Base-by-base conservation (phyloP, 441 rosid species). In the Brassica balearica region DNA sequence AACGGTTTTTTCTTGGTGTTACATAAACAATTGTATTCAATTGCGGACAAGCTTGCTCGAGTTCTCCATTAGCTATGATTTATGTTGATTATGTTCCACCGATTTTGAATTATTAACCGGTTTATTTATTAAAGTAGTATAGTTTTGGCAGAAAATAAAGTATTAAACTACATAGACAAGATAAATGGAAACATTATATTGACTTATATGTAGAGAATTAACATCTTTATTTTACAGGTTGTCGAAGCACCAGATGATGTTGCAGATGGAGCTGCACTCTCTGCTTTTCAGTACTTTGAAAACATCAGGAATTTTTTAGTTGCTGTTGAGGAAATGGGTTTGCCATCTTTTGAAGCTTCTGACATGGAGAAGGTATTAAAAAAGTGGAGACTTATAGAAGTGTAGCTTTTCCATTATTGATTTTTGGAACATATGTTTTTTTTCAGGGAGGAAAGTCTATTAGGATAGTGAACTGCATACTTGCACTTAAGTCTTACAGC, bases 341-440 rank as follows among this genome's bases (percentile, higher is more conserved):
- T 91, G 78, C 95, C 95, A 27, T 76, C 95, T 1, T 91, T 91
- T 78, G 90, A 88, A 82, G 88, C 89, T 71, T 89, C 93, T 25
- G 95, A 91, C 55, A 81, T 91, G 84, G 91, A 87, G 75, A 87
- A 91, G 91, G 93, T 89, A 67, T 0, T 1, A 0, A 19, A 25
- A 25, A 25, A 25, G 27, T 25, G 1, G 27, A 25, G 27, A 25
- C 27, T 25, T 25, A 19, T 6, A 60, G 2, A 43, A 11, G n/a
- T 46, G 70, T 69, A 19, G 22, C 43, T 68, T 59, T 71, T 68
- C 1, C 11, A 51, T 23, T 17, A 3, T 12, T 48, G 14, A 53
- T 61, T 17, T 53, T 69, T 58, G 68, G 38, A 29, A 75, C 56
- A 69, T 23, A 2, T 10, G 6, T 65, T 38, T 4, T 22, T 73